Evolutionary conservation across 2,329 filamentous ascomycete species (phyloP), one percentile per base, ranked within the genome.

Genomic region (Penicillium sp.): DNA sequence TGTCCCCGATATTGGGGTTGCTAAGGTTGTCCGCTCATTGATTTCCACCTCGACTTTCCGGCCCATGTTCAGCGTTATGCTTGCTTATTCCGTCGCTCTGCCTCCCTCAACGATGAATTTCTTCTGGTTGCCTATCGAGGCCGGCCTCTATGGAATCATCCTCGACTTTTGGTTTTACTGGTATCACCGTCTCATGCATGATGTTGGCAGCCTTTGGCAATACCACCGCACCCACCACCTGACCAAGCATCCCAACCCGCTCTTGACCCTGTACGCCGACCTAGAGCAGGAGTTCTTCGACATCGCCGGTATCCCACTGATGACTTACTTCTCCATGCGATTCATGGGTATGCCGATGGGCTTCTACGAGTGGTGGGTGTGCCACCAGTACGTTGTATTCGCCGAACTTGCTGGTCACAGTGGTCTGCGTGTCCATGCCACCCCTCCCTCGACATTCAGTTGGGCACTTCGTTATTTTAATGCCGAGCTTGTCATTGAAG

Each of bases 121-220:
- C 34, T 21, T 29, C 54, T 67, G 63, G 64, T 50, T 67, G 2
- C 57, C 59, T 1, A 55, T 67, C 0, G 64, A 67, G 34, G 55
- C 50, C 10, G 63, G 64, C 1, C 29, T 67, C 1, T 67, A 66
- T 52, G 60, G 62, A 7, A 60, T 67, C 34, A 62, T 63, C 56
- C 58, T 67, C 55, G 64, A 67, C 45, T 67, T 66, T 54, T 66
- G 64, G 64, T 66, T 66, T 53, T 67, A 66, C 53, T 67, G 63
- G 64, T 67, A 67, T 49, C 64, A 67, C 37, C 63, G 64, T 0
- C n/a, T 59, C 2, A 66, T 66, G 58, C 64, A 67, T 26, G 63
- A 65, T 16, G 49, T 66, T 21, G 56, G 47, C 45, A 50, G 52
- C 2, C 50, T 66, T 11, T 66, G 64, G 64, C 56, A 66, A 36